Evolutionary conservation across 176 grass and related monocot species (phyloP).

Genomic region (Oryza meridionalis): DNA sequence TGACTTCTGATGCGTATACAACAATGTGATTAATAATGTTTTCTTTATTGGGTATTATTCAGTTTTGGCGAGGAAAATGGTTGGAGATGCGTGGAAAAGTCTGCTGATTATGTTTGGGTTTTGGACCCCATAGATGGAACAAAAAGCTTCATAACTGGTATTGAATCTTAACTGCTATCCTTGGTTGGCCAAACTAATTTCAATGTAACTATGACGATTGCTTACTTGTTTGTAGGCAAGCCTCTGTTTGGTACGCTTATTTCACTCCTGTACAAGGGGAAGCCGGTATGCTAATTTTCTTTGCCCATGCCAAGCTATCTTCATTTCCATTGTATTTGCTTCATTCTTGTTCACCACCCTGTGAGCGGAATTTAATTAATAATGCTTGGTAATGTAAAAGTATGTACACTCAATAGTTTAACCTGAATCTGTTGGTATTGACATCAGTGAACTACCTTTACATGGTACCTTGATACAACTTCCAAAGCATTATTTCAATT

Average conservation of each 20-base stretch:
- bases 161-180: constrained; percentile 6
- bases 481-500: constrained; percentile 10
- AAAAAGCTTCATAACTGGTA: constrained; percentile 94
- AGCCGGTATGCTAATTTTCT: constrained; percentile 60
- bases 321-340: constrained; percentile 25
- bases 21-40: not conserved
- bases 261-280: constrained; percentile 76
- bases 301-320: constrained; percentile 18
- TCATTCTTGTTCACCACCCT: not conserved
- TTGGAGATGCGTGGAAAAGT: constrained; percentile 67
- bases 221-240: constrained; percentile 65
- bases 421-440: constrained; percentile 2
- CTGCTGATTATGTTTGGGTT: constrained; percentile 91
- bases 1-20: not conserved
- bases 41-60: constrained; percentile 2
- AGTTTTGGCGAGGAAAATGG: constrained; percentile 95
- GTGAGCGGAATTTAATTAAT: not conserved
- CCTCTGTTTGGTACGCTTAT: constrained; percentile 93
- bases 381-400: not conserved
- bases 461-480: not conserved
- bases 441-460: not conserved
- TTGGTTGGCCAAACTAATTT: not conserved
- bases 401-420: not conserved
- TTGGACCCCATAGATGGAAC: constrained; percentile 95
- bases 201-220: constrained; percentile 1